Percentiles rank a stretch among this genome's conserved stretches.
phyloP scores from a whole-genome alignment of 169 alveolate genomes.

The Plasmodium knowlesi region DNA sequence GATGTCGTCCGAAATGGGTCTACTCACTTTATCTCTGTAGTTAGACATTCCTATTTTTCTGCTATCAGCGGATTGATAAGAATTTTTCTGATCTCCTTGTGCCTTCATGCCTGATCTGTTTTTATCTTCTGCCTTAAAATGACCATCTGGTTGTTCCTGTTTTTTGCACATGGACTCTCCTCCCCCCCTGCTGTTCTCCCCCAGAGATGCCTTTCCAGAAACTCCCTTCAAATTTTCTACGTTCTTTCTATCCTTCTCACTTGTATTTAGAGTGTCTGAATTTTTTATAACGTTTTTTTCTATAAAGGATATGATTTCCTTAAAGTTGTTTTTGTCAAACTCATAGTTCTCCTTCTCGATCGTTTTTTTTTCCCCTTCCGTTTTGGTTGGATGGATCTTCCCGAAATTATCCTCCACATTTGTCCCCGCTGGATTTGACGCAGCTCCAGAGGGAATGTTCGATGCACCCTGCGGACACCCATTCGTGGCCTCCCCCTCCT shows the following conservation, averaged over 20 bases:
- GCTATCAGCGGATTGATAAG: background rate
- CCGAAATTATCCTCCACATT: background rate
- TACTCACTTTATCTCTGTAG: background rate
- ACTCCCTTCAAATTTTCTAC: background rate
- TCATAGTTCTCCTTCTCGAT: background rate
- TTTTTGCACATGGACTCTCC: background rate
- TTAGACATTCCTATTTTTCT: background rate
- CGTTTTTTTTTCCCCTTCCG: background rate
- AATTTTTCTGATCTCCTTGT: background rate
- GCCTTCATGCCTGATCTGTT: background rate
- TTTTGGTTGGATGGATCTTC: background rate
- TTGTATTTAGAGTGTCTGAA: background rate
- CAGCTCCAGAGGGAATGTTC: background rate
- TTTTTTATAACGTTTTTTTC: slow-evolving; percentile 65
- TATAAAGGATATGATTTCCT: slow-evolving; percentile 54
- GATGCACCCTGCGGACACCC: background rate
- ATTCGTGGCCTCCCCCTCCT: background rate
- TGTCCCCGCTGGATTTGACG: background rate
- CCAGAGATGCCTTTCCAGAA: background rate
- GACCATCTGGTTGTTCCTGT: background rate
- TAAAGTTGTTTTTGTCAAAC: slow-evolving; percentile 39
- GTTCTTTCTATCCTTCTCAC: background rate
- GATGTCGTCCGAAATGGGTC: background rate
- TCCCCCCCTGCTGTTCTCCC: background rate
- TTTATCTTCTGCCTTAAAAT: background rate